A percentile compares a stretch with the other conserved stretches of the same genome.
Evolutionary conservation across 768 basidiomycete genomes (phyloP).

Genomic region (Naganishia friedmannii): DNA sequence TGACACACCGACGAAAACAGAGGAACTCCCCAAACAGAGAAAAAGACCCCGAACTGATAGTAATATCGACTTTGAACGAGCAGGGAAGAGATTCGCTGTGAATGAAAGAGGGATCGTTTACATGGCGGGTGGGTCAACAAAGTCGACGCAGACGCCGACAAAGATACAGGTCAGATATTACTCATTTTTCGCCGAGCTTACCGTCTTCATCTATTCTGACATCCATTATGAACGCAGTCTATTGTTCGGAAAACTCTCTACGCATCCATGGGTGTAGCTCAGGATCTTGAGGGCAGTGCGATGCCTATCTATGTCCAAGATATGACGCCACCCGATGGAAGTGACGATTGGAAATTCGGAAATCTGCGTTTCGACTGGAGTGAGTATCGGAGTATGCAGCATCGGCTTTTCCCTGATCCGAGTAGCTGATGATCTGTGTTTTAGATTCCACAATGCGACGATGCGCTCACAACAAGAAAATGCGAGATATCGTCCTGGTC

Average conservation of each 20-base stretch:
- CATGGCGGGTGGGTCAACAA: constrained; percentile 24
- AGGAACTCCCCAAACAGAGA: neutral
- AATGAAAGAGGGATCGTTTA: constrained; percentile 26
- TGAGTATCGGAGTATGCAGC: neutral
- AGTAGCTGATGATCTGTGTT: neutral
- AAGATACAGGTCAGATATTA: constrained; percentile 20
- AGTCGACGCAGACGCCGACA: constrained; percentile 12
- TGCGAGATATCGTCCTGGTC: constrained; percentile 22
- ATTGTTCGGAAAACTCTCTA: constrained; percentile 25
- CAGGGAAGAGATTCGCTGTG: constrained; percentile 17
- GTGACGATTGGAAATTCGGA: constrained; percentile 24
- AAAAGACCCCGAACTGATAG: constrained; percentile 1
- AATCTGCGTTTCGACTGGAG: constrained; percentile 30
- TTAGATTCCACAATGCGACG: constrained; percentile 19
- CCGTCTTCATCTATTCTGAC: neutral
- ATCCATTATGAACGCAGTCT: neutral
- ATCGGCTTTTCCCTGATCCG: neutral
- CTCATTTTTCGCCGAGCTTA: neutral
- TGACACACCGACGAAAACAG: neutral
- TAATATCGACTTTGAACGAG: neutral
- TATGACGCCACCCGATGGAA: constrained; percentile 24
- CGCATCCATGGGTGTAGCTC: constrained; percentile 20
- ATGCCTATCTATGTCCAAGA: constrained; percentile 25
- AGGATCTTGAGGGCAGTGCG: neutral
- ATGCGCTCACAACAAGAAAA: constrained; percentile 14